Conservation (phyloP, 345 rosid species). For the Lumnitzera racemosa region DNA sequence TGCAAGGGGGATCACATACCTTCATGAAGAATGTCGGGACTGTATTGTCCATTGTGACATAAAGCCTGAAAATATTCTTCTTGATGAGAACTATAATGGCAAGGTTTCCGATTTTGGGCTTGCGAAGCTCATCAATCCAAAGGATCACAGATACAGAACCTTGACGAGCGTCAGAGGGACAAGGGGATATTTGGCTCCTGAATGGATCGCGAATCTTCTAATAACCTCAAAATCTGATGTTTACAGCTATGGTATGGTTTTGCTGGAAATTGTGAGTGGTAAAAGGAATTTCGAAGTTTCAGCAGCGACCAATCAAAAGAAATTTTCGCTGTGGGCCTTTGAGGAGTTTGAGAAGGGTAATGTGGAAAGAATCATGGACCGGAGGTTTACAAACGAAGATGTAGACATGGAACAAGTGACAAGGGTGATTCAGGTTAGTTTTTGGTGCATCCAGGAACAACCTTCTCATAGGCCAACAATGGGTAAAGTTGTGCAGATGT, state of each 20-base stretch:
- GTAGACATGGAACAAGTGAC: constrained; percentile 34
- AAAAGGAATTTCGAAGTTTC: constrained; percentile 36
- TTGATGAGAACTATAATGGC: constrained; percentile 32
- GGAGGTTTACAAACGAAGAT: constrained; percentile 18
- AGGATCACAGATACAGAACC: constrained; percentile 25
- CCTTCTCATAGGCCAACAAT: constrained; percentile 39
- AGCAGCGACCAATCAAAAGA: constrained; percentile 16
- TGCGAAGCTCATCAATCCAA: constrained; percentile 32
- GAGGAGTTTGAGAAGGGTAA: constrained; percentile 29
- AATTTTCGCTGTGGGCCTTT: constrained; percentile 35
- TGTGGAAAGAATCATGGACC: constrained; percentile 26
- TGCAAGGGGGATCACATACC: constrained; percentile 45
- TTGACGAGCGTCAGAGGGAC: constrained; percentile 41
- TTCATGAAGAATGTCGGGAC: constrained; percentile 49
- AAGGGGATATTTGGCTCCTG: constrained; percentile 47
- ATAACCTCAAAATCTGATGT: constrained; percentile 50
- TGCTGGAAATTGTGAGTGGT: constrained; percentile 42
- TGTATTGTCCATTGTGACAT: constrained; percentile 42
- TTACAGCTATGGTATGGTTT: constrained; percentile 47
- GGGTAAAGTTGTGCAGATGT: constrained; percentile 50
- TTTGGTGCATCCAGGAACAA: constrained; percentile 55
- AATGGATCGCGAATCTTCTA: constrained; percentile 40
- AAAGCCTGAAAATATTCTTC: constrained; percentile 42
- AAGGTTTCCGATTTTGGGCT: constrained; percentile 49
- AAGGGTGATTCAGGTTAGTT: constrained; percentile 36